These are phyloP conservation scores for Lumnitzera littorea DNA, from an alignment of 345 rosid genomes.

Conservation along the genomic window DNA sequence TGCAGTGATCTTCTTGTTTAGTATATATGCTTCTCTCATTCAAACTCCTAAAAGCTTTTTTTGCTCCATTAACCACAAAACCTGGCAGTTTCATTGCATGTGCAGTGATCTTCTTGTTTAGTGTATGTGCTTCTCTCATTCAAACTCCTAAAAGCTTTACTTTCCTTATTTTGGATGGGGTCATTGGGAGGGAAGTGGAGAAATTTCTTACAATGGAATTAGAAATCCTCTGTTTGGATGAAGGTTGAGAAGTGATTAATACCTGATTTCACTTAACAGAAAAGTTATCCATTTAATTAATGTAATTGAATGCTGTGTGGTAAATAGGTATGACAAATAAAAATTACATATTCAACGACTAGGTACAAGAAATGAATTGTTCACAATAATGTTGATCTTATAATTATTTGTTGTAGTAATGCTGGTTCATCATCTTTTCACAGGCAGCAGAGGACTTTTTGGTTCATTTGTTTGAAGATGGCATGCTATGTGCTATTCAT, in stretches of 20 bases:
- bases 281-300: too few relatives aligned
- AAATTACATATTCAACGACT: background rate
- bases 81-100: background rate
- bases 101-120: slow-evolving; percentile 1
- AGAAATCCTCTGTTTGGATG: too few relatives aligned
- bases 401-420: background rate
- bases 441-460: slow-evolving; percentile 92
- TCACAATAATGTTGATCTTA: background rate
- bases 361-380: background rate
- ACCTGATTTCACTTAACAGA: too few relatives aligned
- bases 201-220: too few relatives aligned
- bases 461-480: slow-evolving; percentile 65
- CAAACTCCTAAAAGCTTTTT: background rate
- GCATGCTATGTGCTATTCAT: slow-evolving; percentile 86
- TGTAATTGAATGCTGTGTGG: too few relatives aligned
- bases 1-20: slow-evolving; percentile 1
- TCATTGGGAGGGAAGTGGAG: background rate
- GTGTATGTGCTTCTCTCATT: background rate
- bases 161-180: background rate
- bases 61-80: background rate
- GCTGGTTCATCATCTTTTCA: slow-evolving; percentile 4
- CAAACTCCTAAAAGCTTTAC: too few relatives aligned
- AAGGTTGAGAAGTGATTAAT: too few relatives aligned
- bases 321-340: too few relatives aligned
- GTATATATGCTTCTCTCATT: background rate